Percentiles rank a stretch among this genome's conserved stretches.
These are phyloP conservation scores for Pestalotiopsis sp. DNA, from an alignment of 2,329 filamentous ascomycete genomes.

Conservation along the genomic window DNA sequence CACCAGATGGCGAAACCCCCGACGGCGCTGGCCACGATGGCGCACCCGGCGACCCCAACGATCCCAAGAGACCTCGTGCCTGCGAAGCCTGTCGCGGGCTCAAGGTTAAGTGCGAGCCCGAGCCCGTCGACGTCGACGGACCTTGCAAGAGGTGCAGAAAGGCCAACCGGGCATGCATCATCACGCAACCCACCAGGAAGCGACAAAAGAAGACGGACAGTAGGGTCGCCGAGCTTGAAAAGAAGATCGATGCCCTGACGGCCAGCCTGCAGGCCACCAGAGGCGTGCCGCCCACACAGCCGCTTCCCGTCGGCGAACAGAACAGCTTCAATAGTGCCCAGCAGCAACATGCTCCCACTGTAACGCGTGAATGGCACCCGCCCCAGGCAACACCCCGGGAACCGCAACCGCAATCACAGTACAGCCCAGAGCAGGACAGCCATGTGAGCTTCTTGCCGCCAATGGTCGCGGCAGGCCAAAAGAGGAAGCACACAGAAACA, in stretches of 20 bases:
- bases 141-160: conserved; percentile 79
- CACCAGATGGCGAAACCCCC: conserved; percentile 25
- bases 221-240: conserved; percentile 86
- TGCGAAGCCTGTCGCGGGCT: conserved; percentile 77
- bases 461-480: conserved; percentile 36
- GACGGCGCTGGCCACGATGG: conserved; percentile 17
- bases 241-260: conserved; percentile 88
- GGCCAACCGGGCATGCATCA: conserved; percentile 75
- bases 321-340: not conserved
- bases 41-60: conserved; percentile 37
- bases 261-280: conserved; percentile 70
- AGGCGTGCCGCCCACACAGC: conserved; percentile 21
- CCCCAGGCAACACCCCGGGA: conserved; percentile 22
- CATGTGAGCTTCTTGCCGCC: conserved; percentile 18
- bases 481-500: conserved; percentile 40
- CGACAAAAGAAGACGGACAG: conserved; percentile 91
- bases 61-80: conserved; percentile 69
- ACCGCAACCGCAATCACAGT: conserved; percentile 18
- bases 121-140: conserved; percentile 61
- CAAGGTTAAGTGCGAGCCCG: conserved; percentile 85
- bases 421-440: conserved; percentile 20
- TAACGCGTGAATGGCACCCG: conserved; percentile 25
- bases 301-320: not conserved
- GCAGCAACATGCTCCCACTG: conserved; percentile 4
- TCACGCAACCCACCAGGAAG: conserved; percentile 76